These are phyloP conservation scores for Sclerotinia spermophila DNA, from an alignment of 2,329 filamentous ascomycete species.

Conservation along the genomic window DNA sequence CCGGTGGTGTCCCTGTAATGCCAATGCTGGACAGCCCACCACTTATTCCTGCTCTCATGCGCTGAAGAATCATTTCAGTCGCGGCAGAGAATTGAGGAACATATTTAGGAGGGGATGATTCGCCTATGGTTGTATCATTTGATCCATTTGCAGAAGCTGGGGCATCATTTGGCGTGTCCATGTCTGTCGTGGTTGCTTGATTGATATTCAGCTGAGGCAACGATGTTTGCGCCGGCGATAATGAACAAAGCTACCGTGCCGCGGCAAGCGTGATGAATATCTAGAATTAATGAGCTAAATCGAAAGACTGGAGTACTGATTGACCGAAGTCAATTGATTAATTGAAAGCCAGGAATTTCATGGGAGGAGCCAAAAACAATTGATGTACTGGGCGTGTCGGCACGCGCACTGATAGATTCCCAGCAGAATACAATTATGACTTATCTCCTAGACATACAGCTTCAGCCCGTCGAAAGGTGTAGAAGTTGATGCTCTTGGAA, in stretches of 20 bases:
- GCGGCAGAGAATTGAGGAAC: slow-evolving; percentile 38
- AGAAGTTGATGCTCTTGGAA: slow-evolving; percentile 5
- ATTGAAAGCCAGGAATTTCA: slow-evolving; percentile 5
- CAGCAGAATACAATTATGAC: background rate
- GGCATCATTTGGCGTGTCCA: slow-evolving; percentile 31
- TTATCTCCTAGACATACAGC: background rate
- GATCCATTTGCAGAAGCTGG: slow-evolving; percentile 23
- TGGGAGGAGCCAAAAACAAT: slow-evolving; percentile 4
- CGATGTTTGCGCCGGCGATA: slow-evolving; percentile 21
- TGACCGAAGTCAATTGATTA: slow-evolving; percentile 27
- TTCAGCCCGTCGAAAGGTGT: background rate
- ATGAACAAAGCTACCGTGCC: background rate
- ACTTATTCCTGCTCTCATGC: slow-evolving; percentile 34
- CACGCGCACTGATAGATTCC: slow-evolving; percentile 15
- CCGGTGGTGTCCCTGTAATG: slow-evolving; percentile 33
- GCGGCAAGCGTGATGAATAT: slow-evolving; percentile 2
- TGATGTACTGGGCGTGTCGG: slow-evolving; percentile 6
- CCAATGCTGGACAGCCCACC: slow-evolving; percentile 31
- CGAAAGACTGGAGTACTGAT: slow-evolving; percentile 10
- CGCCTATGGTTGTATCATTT: slow-evolving; percentile 15
- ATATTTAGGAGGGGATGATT: slow-evolving; percentile 34
- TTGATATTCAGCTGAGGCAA: slow-evolving; percentile 23
- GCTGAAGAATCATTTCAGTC: slow-evolving; percentile 39
- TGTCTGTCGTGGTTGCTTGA: slow-evolving; percentile 20
- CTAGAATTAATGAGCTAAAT: slow-evolving; percentile 12